Base-by-base conservation (phyloP, 2,329 filamentous ascomycete genomes). In the Aurifilum marmelostoma region DNA sequence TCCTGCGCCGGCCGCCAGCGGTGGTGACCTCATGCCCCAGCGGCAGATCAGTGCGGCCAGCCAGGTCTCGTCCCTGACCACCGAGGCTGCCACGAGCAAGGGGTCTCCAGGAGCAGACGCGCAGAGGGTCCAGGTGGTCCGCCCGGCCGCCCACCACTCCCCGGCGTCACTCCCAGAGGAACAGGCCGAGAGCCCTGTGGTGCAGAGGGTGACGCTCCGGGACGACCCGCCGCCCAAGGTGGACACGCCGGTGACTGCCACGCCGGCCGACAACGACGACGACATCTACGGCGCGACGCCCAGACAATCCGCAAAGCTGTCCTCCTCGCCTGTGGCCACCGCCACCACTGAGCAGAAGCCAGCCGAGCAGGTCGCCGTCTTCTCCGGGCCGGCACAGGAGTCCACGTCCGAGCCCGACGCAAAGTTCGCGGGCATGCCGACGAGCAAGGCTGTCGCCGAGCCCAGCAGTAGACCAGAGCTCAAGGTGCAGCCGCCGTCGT, bases 261-360 rank as follows among this genome's bases (percentile, higher is more conserved):
- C 72, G 56, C 61, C 72, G 62, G 62, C 65, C 11, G 72, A 71
- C 29, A 74, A 75, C 27, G 77, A 79, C 27, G 77, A 79, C 9
- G 76, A 80, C 66, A 72, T 81, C 8, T 80, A 81, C 71, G 74
- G 77, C 43, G 77, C 78, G 21, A 77, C 75, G 32, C 79, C 79
- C 29, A 56, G 69, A 27, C 69, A 71, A 16, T 67, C 69, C 2
- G 54, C 47, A 3, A 63, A 65, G 11, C 43, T 52, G 11, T 62
- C 61, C 11, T 62, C 62, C 14, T 62, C 66, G 12, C 68, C 69
- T 7, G 66, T 69, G 27, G 21, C 18, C 6, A n/a, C 61, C 27
- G 11, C 21, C 32, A 9, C 18, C 59, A 50, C 27, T 16, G 24
- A 63, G 1, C 52, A 68, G 8, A 2, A 71, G 73, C 32, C 24